phyloP scores from a whole-genome alignment of 805 yeast genomes.

The Ogataea ganodermae region DNA sequence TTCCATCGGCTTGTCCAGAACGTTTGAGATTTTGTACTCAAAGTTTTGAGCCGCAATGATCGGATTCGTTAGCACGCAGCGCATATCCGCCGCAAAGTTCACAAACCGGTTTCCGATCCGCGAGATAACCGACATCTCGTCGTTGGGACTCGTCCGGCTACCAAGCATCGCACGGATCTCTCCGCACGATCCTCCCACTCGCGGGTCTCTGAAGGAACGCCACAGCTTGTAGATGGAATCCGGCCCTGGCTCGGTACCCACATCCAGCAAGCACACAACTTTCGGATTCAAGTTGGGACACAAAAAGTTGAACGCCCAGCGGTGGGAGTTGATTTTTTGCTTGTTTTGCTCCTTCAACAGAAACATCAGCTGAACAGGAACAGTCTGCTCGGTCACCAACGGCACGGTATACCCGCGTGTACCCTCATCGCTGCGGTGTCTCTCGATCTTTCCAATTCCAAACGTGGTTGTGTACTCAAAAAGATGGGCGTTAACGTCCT shows the following conservation, averaged over 20 bases:
- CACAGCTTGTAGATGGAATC: slow-evolving; percentile 87
- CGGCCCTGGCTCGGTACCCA: slow-evolving; percentile 90
- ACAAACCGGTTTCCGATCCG: slow-evolving; percentile 43
- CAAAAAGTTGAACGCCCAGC: slow-evolving; percentile 95
- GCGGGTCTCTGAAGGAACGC: slow-evolving; percentile 77
- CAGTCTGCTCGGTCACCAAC: slow-evolving; percentile 58
- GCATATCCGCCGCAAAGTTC: slow-evolving; percentile 45
- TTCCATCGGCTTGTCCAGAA: slow-evolving; percentile 93
- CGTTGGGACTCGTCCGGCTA: slow-evolving; percentile 32
- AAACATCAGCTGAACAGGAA: slow-evolving; percentile 86
- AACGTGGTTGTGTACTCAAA: slow-evolving; percentile 92
- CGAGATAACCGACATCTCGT: slow-evolving; percentile 29
- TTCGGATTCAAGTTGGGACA: slow-evolving; percentile 80
- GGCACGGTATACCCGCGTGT: slow-evolving; percentile 48
- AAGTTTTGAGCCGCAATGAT: slow-evolving; percentile 94
- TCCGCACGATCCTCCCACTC: slow-evolving; percentile 97
- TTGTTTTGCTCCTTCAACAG: slow-evolving; percentile 87
- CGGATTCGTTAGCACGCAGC: slow-evolving; percentile 63
- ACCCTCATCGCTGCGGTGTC: slow-evolving; percentile 55
- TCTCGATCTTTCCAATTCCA: slow-evolving; percentile 54
- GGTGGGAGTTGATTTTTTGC: slow-evolving; percentile 89
- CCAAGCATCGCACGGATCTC: slow-evolving; percentile 77
- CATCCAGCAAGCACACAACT: slow-evolving; percentile 82
- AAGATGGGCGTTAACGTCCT: slow-evolving; percentile 79
- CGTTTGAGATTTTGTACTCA: slow-evolving; percentile 93